These are phyloP conservation scores for Wickerhamiella nectarea DNA, from an alignment of 805 yeast genomes.

Conservation along the genomic window DNA sequence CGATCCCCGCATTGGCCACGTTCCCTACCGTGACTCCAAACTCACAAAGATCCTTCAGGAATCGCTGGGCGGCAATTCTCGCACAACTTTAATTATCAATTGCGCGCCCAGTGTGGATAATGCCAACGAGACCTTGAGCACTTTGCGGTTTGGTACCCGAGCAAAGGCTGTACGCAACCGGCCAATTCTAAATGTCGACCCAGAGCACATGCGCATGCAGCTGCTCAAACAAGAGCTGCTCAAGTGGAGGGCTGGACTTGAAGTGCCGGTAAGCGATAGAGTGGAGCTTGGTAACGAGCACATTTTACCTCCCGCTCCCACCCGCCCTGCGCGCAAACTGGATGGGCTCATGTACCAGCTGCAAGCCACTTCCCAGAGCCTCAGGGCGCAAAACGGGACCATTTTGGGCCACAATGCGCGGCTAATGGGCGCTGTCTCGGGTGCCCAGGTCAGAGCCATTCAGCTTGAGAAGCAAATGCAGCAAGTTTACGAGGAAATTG, in stretches of 20 bases:
- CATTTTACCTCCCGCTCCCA: not conserved
- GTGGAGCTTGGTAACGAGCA: slow-evolving; percentile 9
- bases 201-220: slow-evolving; percentile 1
- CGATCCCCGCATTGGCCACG: slow-evolving; percentile 48
- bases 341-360: not conserved
- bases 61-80: slow-evolving; percentile 69
- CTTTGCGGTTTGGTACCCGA: slow-evolving; percentile 60
- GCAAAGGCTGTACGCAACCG: slow-evolving; percentile 55
- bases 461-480: slow-evolving; percentile 6
- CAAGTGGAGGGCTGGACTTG: slow-evolving; percentile 27
- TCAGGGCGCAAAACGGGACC: not conserved
- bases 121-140: slow-evolving; percentile 52
- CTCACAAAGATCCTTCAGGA: slow-evolving; percentile 67
- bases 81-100: slow-evolving; percentile 59
- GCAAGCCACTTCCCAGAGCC: slow-evolving; percentile 1
- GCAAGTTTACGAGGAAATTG: slow-evolving; percentile 28
- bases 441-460: slow-evolving; percentile 9
- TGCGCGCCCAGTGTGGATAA: slow-evolving; percentile 52
- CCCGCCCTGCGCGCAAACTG: not conserved
- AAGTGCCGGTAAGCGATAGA: slow-evolving; percentile 22
- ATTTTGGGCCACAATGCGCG: slow-evolving; percentile 1
- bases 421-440: slow-evolving; percentile 12
- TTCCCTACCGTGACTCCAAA: slow-evolving; percentile 68
- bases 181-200: slow-evolving; percentile 49
- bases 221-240: slow-evolving; percentile 31